Evolutionary conservation across 495 filamentous ascomycete genomes (phyloP).

Genomic region (Penicillium alfredii): DNA sequence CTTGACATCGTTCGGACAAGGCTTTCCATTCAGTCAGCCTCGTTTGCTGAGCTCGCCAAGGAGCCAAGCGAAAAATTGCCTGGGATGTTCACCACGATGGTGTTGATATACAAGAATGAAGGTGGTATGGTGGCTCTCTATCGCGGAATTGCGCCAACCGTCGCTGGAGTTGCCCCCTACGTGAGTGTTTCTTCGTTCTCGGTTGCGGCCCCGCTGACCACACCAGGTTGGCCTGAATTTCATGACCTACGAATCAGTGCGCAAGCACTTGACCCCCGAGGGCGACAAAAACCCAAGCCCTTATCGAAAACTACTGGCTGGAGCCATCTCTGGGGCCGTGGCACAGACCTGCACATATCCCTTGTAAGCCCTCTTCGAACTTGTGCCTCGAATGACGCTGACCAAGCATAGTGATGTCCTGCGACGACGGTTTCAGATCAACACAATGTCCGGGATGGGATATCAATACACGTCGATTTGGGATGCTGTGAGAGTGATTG

Average conservation of each 20-base stretch:
- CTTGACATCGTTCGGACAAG: slow-evolving; percentile 95
- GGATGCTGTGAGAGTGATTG: slow-evolving; percentile 76
- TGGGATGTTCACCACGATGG: slow-evolving; percentile 86
- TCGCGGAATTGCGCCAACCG: slow-evolving; percentile 85
- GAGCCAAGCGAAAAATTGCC: slow-evolving; percentile 56
- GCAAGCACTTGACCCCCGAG: slow-evolving; percentile 78
- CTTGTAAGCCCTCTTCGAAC: too few species aligned
- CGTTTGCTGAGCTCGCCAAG: slow-evolving; percentile 68
- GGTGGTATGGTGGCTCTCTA: slow-evolving; percentile 81
- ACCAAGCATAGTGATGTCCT: slow-evolving; percentile 68
- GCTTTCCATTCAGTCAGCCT: slow-evolving; percentile 92
- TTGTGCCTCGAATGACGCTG: too few species aligned
- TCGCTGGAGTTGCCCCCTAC: slow-evolving; percentile 93
- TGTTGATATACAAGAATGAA: slow-evolving; percentile 81
- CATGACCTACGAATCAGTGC: slow-evolving; percentile 90
- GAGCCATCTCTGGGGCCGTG: slow-evolving; percentile 89
- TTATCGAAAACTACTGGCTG: slow-evolving; percentile 76
- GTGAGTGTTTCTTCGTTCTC: slow-evolving; percentile 45
- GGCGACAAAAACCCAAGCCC: slow-evolving; percentile 79
- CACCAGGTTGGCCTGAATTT: slow-evolving; percentile 91
- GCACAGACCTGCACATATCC: slow-evolving; percentile 98
- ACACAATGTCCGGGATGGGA: slow-evolving; percentile 98
- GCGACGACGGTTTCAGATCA: slow-evolving; percentile 94
- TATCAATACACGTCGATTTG: slow-evolving; percentile 85
- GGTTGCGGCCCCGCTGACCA: slow-evolving; percentile 21